Conservation (phyloP, 2,329 filamentous ascomycete species). For the Fusarium sp. region DNA sequence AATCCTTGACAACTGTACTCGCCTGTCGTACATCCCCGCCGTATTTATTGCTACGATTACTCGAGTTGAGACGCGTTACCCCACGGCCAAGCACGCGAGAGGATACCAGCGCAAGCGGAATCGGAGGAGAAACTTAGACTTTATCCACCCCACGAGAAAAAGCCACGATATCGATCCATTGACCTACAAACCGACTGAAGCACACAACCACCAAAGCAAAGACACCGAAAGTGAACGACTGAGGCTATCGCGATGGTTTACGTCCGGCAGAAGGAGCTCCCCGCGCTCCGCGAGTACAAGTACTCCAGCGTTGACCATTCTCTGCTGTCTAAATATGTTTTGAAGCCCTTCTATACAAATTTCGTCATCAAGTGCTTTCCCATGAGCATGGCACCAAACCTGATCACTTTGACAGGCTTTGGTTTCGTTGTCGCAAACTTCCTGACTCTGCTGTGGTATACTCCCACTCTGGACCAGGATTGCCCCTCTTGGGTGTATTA, state of each 20-base stretch:
- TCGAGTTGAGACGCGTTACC: constrained; percentile 4
- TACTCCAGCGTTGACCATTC: constrained; percentile 94
- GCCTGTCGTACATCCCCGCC: not conserved
- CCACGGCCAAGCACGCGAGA: constrained; percentile 8
- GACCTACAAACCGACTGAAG: constrained; percentile 14
- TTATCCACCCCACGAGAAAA: constrained; percentile 38
- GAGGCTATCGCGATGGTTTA: constrained; percentile 79
- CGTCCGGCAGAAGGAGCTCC: constrained; percentile 90
- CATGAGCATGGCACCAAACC: constrained; percentile 90
- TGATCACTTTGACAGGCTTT: constrained; percentile 93
- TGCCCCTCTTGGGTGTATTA: constrained; percentile 97
- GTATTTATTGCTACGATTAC: not conserved
- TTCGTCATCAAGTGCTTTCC: constrained; percentile 95
- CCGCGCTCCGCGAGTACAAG: constrained; percentile 92
- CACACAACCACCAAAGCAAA: constrained; percentile 4
- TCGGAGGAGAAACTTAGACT: constrained; percentile 30
- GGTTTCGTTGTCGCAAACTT: constrained; percentile 90
- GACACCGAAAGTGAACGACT: not conserved
- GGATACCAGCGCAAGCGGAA: constrained; percentile 25
- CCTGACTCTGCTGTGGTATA: constrained; percentile 94
- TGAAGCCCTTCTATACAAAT: constrained; percentile 98
- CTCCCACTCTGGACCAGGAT: constrained; percentile 91
- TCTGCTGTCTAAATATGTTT: constrained; percentile 87
- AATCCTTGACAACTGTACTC: constrained; percentile 2
- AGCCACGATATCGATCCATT: constrained; percentile 34